phyloP scores from a whole-genome alignment of 164 flowering plant genomes.

The Piper longum region DNA sequence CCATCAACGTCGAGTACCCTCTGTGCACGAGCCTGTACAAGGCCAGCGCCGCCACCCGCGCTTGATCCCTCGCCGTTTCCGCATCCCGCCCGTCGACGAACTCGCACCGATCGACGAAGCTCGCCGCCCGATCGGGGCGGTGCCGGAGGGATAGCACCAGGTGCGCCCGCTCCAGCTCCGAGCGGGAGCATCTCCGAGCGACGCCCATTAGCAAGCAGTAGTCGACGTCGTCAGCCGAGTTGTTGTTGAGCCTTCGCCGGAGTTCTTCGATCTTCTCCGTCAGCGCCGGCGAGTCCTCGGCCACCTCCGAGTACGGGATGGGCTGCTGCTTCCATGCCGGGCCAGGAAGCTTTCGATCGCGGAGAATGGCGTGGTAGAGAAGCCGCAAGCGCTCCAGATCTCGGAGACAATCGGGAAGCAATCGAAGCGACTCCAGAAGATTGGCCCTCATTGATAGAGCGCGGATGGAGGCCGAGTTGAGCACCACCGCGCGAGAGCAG shows the following conservation, averaged over 20 bases:
- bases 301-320: constrained; percentile 52
- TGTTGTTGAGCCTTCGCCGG: constrained; percentile 51
- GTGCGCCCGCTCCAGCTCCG: constrained; percentile 75
- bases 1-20: constrained; percentile 37
- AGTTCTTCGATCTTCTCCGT: constrained; percentile 46
- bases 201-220: constrained; percentile 71
- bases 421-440: constrained; percentile 58
- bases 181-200: constrained; percentile 66
- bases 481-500: constrained; percentile 62
- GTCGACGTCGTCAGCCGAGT: constrained; percentile 67
- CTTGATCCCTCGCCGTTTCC: constrained; percentile 60
- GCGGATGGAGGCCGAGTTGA: constrained; percentile 57
- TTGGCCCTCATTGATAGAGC: constrained; percentile 65
- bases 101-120: constrained; percentile 65
- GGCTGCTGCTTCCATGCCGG: constrained; percentile 65
- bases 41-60: constrained; percentile 24
- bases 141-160: constrained; percentile 40
- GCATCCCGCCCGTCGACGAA: constrained; percentile 47
- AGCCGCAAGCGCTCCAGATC: constrained; percentile 88
- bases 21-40: no score
- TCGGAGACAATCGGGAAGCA: constrained; percentile 70
- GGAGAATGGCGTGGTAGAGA: constrained; percentile 61
- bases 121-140: constrained; percentile 58
- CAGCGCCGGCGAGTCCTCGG: constrained; percentile 43
- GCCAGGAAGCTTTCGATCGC: constrained; percentile 72